phyloP scores from a whole-genome alignment of 495 filamentous ascomycete genomes.

The Hyaloscypha hepaticicola region DNA sequence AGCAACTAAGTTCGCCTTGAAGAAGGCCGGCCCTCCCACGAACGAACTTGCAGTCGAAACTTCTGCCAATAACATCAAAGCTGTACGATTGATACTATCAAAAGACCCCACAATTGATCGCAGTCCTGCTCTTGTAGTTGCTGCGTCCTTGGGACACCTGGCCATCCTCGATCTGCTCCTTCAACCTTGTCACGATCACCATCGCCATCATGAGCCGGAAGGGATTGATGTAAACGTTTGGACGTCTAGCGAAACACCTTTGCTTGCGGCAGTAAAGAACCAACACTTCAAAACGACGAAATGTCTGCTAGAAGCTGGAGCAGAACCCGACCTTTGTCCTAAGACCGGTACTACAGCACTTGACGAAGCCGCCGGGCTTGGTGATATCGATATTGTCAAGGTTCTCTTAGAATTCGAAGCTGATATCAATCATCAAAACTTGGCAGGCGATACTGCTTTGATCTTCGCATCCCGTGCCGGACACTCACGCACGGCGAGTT shows the following conservation, averaged over 20 bases:
- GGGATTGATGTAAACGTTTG: constrained; percentile 7
- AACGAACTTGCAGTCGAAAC: constrained; percentile 13
- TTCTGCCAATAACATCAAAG: constrained; percentile 4
- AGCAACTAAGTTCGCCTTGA: constrained; percentile 16
- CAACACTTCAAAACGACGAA: constrained; percentile 14
- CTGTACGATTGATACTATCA: not conserved
- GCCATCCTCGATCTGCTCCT: constrained; percentile 13
- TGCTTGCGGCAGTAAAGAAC: constrained; percentile 17
- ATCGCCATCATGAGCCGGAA: not conserved
- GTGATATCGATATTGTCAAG: constrained; percentile 16
- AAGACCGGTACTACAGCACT: constrained; percentile 14
- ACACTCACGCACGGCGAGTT: constrained; percentile 1
- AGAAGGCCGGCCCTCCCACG: not conserved
- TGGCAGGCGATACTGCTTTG: constrained; percentile 15
- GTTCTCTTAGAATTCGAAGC: constrained; percentile 4
- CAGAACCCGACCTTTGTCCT: constrained; percentile 16
- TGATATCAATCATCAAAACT: constrained; percentile 3
- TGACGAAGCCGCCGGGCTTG: constrained; percentile 1
- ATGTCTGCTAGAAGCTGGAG: constrained; percentile 12
- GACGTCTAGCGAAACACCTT: constrained; percentile 11
- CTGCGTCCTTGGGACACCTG: constrained; percentile 4
- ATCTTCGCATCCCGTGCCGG: constrained; percentile 15
- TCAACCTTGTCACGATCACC: not conserved
- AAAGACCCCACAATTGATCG: constrained; percentile 13
- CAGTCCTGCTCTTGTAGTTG: constrained; percentile 15